These are phyloP conservation scores for Yamadazyma sp. DNA, from an alignment of 1,139 yeast species.

Conservation along the genomic window DNA sequence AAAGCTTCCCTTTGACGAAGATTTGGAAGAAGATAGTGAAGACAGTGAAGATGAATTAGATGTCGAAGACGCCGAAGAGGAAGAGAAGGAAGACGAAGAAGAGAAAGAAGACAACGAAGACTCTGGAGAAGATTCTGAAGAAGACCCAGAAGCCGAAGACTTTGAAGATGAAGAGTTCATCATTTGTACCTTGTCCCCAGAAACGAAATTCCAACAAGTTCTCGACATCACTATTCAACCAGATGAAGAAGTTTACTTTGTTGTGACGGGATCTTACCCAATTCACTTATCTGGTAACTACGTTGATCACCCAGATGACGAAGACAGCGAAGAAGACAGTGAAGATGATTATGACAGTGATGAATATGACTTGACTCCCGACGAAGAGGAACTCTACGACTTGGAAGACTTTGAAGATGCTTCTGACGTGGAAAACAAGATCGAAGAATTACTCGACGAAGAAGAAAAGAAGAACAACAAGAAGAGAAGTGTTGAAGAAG, in stretches of 20 bases:
- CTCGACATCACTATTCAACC: conserved; percentile 88
- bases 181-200: conserved; percentile 88
- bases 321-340: conserved; percentile 45
- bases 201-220: conserved; percentile 82
- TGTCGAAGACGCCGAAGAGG: conserved; percentile 32
- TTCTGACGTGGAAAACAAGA: conserved; percentile 55
- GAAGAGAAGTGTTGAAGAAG: conserved; percentile 27
- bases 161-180: conserved; percentile 72
- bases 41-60: conserved; percentile 51
- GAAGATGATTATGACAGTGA: conserved; percentile 60
- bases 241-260: conserved; percentile 91
- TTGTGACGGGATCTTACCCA: conserved; percentile 94
- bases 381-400: conserved; percentile 82
- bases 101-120: conserved; percentile 30
- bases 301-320: conserved; percentile 91
- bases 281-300: conserved; percentile 92
- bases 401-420: conserved; percentile 63
- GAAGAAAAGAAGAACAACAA: conserved; percentile 36
- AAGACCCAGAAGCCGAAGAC: conserved; percentile 40
- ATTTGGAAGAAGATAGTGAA: conserved; percentile 49
- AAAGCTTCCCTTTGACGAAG: conserved; percentile 50
- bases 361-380: conserved; percentile 87
- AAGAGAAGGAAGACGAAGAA: conserved; percentile 22
- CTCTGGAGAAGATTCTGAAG: conserved; percentile 54
- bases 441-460: conserved; percentile 62